Evolutionary conservation across 139 green algal species (phyloP).

Genomic region (Mesotaenium endlicherianum): DNA sequence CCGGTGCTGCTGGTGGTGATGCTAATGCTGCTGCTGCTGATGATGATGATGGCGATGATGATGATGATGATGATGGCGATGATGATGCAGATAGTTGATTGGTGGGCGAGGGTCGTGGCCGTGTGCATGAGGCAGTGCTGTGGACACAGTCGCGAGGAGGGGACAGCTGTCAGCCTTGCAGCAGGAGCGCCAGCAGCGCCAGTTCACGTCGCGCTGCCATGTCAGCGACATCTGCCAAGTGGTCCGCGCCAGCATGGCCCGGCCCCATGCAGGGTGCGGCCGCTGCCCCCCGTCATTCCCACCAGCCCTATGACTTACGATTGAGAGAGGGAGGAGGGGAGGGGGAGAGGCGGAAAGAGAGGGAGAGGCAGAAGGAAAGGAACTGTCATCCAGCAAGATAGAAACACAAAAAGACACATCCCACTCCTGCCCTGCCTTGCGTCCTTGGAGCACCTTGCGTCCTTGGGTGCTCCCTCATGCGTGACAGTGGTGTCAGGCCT

Average conservation of each 20-base stretch:
- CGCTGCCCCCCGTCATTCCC: background rate
- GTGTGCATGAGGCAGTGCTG: background rate
- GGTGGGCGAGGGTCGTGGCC: too few species aligned
- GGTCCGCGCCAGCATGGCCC: slow-evolving; percentile 64
- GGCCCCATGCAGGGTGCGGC: background rate
- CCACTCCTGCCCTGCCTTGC: background rate
- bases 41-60: too few species aligned
- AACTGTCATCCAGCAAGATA: background rate
- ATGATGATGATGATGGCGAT: too few species aligned
- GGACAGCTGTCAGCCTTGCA: slow-evolving; percentile 32
- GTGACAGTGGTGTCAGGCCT: too few species aligned
- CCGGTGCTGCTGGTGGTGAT: too few species aligned
- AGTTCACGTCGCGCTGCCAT: slow-evolving; percentile 68
- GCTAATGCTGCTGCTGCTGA: too few species aligned
- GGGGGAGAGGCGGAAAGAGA: too few species aligned
- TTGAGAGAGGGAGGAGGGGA: too few species aligned
- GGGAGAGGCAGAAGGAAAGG: background rate
- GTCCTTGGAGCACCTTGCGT: background rate
- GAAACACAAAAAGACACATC: background rate
- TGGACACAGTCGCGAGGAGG: slow-evolving; percentile 3
- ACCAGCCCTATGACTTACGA: background rate
- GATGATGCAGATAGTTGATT: too few species aligned
- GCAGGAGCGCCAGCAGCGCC: slow-evolving; percentile 50
- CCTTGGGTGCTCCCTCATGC: too few species aligned
- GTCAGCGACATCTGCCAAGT: slow-evolving; percentile 73